Evolutionary conservation across 352 stramenopile genomes (phyloP).

Genomic region (Pythium myriotylum): DNA sequence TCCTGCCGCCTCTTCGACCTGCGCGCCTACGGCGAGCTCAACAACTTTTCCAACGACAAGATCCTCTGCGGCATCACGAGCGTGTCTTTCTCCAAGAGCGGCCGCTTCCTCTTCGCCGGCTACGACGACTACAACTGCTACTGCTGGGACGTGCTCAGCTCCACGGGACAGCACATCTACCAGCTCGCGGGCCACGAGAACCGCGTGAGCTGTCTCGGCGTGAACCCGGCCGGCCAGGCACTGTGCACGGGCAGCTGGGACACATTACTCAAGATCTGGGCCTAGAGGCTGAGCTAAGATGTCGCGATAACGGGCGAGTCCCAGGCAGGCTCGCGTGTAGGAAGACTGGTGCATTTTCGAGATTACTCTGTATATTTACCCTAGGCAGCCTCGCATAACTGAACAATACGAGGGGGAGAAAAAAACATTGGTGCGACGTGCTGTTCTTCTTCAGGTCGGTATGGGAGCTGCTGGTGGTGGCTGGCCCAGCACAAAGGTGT

Average conservation of each 20-base stretch:
- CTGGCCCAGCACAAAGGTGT: constrained; percentile 13
- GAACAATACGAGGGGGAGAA: too few relatives aligned
- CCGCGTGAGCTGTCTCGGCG: constrained; percentile 96
- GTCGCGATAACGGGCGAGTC: too few relatives aligned
- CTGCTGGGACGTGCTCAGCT: constrained; percentile 96
- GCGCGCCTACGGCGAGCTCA: constrained; percentile 95
- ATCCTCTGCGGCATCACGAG: constrained; percentile 97
- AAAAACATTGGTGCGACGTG: too few relatives aligned
- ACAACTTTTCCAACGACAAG: constrained; percentile 97
- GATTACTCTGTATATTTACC: constrained; percentile 18
- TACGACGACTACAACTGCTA: constrained; percentile 99
- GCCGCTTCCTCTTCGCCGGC: constrained; percentile 96
- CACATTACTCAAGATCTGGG: constrained; percentile 97
- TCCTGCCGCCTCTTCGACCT: constrained; percentile 97
- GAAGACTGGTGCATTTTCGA: constrained; percentile 13
- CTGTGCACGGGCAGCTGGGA: constrained; percentile 99
- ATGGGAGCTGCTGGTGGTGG: background rate
- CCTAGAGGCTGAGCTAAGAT: constrained; percentile 67
- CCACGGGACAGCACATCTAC: constrained; percentile 89
- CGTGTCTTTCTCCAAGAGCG: constrained; percentile 95
- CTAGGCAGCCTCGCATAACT: too few relatives aligned
- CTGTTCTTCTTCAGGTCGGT: background rate
- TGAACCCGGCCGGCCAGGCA: constrained; percentile 94
- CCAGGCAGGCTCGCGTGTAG: background rate
- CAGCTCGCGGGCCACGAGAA: constrained; percentile 95